A percentile compares a stretch with the other conserved stretches of the same genome.
phyloP scores from a whole-genome alignment of 148 eudicot genomes.

The Silene latifolia region DNA sequence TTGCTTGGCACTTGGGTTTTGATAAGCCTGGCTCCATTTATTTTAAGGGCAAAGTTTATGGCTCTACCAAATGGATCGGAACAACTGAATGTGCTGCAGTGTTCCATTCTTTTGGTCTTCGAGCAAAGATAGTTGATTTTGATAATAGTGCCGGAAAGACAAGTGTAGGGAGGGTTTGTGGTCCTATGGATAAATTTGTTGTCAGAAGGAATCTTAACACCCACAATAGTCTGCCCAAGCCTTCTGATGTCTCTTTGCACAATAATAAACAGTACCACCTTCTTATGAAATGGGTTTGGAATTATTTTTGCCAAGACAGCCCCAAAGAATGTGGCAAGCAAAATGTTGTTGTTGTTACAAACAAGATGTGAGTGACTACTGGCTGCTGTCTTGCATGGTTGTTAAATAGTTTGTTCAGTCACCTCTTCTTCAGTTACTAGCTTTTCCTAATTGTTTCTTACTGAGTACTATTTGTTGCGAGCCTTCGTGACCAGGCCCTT shows the following conservation, averaged over 20 bases:
- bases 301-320: constrained; percentile 57
- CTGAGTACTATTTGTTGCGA: not conserved
- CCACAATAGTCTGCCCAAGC: constrained; percentile 23
- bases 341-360: constrained; percentile 57
- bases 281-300: constrained; percentile 90
- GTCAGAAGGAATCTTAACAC: constrained; percentile 26
- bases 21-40: constrained; percentile 58
- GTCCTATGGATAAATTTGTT: constrained; percentile 85
- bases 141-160: constrained; percentile 35
- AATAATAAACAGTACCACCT: constrained; percentile 48
- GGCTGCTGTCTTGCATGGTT: not conserved
- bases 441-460: not conserved
- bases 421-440: not conserved
- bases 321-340: constrained; percentile 30
- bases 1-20: constrained; percentile 85
- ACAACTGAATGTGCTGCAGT: constrained; percentile 91
- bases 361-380: constrained; percentile 56
- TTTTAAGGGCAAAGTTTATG: constrained; percentile 53
- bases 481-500: constrained; percentile 57
- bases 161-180: constrained; percentile 30
- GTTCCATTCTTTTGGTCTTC: constrained; percentile 84
- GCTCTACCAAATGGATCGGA: constrained; percentile 84
- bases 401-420: not conserved
- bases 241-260: constrained; percentile 16
- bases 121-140: constrained; percentile 89